Evolutionary conservation across 768 basidiomycete genomes (phyloP).

Genomic region (Pulveroboletus sp.): DNA sequence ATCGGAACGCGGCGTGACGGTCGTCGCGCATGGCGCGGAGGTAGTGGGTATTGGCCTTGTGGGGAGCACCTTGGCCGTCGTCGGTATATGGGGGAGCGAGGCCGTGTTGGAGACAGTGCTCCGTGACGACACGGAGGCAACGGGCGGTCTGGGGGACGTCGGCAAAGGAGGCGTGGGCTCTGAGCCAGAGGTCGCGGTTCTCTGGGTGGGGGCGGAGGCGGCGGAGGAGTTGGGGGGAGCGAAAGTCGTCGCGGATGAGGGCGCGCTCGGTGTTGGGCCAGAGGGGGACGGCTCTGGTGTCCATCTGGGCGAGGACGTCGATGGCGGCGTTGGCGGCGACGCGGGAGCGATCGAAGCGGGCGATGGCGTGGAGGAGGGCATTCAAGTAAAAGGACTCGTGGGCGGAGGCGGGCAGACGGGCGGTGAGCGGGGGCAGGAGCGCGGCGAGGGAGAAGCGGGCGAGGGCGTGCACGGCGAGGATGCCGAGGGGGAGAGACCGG

Average conservation of each 20-base stretch:
- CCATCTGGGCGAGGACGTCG: constrained; percentile 45
- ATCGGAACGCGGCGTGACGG: constrained; percentile 43
- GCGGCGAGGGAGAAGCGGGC: constrained; percentile 46
- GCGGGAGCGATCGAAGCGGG: constrained; percentile 39
- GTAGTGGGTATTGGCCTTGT: constrained; percentile 41
- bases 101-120: constrained; percentile 17
- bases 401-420: constrained; percentile 25
- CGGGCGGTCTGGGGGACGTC: constrained; percentile 38
- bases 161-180: constrained; percentile 17
- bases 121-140: constrained; percentile 40
- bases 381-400: constrained; percentile 42
- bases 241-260: constrained; percentile 48
- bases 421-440: constrained; percentile 43
- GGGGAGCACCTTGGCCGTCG: constrained; percentile 20
- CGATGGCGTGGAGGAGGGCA: constrained; percentile 48
- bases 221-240: constrained; percentile 48
- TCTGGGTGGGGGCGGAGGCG: constrained; percentile 33
- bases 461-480: constrained; percentile 41
- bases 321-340: constrained; percentile 40
- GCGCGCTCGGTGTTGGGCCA: constrained; percentile 39
- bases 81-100: constrained; percentile 21
- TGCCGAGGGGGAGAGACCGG: constrained; percentile 10
- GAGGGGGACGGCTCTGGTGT: constrained; percentile 40
- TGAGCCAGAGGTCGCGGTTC: constrained; percentile 18
- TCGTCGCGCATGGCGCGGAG: constrained; percentile 40